These are phyloP conservation scores for Penicillium cinerascens DNA, from an alignment of 495 filamentous ascomycete genomes.

Conservation along the genomic window DNA sequence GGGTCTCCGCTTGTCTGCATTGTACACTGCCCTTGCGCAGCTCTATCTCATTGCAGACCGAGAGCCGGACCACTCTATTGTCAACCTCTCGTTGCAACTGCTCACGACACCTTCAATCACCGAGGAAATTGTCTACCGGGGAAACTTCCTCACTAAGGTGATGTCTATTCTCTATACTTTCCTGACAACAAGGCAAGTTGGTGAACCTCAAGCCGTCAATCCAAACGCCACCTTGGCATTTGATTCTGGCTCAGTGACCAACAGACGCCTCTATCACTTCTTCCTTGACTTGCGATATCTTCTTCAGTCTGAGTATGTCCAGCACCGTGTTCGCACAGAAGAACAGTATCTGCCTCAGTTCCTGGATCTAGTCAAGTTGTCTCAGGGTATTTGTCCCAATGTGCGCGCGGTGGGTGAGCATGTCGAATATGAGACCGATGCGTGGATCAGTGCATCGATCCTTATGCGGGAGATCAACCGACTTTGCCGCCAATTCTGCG, in stretches of 20 bases:
- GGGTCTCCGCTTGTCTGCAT: conserved; percentile 82
- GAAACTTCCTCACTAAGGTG: conserved; percentile 94
- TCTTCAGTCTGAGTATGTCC: conserved; percentile 80
- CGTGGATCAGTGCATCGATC: conserved; percentile 94
- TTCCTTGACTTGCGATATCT: conserved; percentile 91
- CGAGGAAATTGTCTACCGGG: conserved; percentile 85
- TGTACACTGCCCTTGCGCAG: conserved; percentile 92
- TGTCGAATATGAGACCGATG: conserved; percentile 96
- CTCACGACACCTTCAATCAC: conserved; percentile 95
- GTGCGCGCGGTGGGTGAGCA: conserved; percentile 88
- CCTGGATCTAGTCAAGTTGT: conserved; percentile 88
- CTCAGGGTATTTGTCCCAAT: conserved; percentile 96
- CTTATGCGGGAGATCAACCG: conserved; percentile 93
- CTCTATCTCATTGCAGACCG: conserved; percentile 94
- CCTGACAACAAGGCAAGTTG: conserved; percentile 90
- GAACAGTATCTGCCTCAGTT: conserved; percentile 89
- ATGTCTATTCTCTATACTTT: conserved; percentile 98
- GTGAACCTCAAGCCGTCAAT: conserved; percentile 82
- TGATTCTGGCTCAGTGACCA: conserved; percentile 88
- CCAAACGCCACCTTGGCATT: conserved; percentile 82
- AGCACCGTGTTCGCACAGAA: conserved; percentile 74
- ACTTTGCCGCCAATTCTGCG: conserved; percentile 81
- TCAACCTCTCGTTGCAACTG: conserved; percentile 95
- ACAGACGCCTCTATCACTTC: conserved; percentile 93
- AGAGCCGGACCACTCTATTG: conserved; percentile 96